Evolutionary conservation across 2,329 filamentous ascomycete genomes (phyloP).

Genomic region (Penicillium rolfsii): DNA sequence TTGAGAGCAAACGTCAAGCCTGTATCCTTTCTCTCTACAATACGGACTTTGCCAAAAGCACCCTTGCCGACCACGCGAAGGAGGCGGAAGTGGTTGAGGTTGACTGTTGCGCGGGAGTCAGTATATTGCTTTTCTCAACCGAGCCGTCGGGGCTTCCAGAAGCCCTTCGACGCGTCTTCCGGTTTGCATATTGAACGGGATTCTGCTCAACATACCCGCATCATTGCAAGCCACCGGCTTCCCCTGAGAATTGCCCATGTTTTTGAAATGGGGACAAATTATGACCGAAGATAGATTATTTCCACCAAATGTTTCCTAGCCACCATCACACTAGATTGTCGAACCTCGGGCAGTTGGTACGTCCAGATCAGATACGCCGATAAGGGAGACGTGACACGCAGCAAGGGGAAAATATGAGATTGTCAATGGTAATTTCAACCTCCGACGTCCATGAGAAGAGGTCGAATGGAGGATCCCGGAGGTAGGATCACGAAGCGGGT

Average conservation of each 20-base stretch:
- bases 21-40: slow-evolving; percentile 96
- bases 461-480: slow-evolving; percentile 14
- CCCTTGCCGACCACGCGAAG: slow-evolving; percentile 95
- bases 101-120: slow-evolving; percentile 62
- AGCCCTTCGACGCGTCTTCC: slow-evolving; percentile 2
- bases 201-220: slow-evolving; percentile 70
- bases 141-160: neutral
- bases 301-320: slow-evolving; percentile 25
- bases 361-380: slow-evolving; percentile 1
- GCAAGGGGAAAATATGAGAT: neutral
- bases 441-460: slow-evolving; percentile 22
- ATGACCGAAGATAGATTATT: slow-evolving; percentile 23
- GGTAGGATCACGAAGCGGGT: slow-evolving; percentile 24
- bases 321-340: slow-evolving; percentile 30
- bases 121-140: slow-evolving; percentile 18
- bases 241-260: slow-evolving; percentile 93
- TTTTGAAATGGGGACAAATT: slow-evolving; percentile 16
- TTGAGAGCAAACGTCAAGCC: slow-evolving; percentile 93
- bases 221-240: slow-evolving; percentile 91
- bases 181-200: neutral
- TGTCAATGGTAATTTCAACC: slow-evolving; percentile 16
- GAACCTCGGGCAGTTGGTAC: neutral
- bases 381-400: neutral
- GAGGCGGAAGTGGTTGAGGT: slow-evolving; percentile 95
- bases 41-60: slow-evolving; percentile 97